Base-by-base conservation (phyloP, 2,329 filamentous ascomycete species). In the Bipolaris victoriae region DNA sequence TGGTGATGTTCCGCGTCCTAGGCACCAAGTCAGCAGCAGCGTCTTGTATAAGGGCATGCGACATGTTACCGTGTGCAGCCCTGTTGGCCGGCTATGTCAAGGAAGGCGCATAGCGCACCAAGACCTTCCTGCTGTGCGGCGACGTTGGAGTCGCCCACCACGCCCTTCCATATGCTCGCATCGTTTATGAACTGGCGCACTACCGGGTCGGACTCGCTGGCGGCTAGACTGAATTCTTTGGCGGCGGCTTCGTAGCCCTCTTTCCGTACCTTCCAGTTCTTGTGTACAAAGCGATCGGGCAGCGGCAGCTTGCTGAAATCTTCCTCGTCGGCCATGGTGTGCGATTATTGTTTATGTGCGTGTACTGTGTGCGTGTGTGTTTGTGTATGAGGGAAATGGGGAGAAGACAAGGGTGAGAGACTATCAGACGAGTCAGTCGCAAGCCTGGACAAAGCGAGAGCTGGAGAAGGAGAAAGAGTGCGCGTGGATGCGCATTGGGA, bases 181-280 rank as follows among this genome's bases (percentile, higher is more conserved):
- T 99, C 95, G 73, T 90, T 87, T 60, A 95, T 79, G 71, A 98
- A 99, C 1, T 94, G 92, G 67, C 88, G 85, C 69, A 99, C 97
- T 35, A 88, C 88, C 11, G 92, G 88, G 74, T 96, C 90, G 67
- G 88, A 85, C 75, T 98, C 94, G 78, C 93, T 89, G 60, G 91
- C 88, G 5, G 93, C 92, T 57, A 86, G 82, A 74, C 92, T 89
- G 76, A 99, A 98, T 66, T 89, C 86, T 77, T 95, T 93, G 39
- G 90, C 86, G 18, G 92, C 93, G 66, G 95, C 92, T 83, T 99
- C 95, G 75, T 98, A 99, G 51, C 88, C 95, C 73, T 87, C 88
- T 80, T 99, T 99, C 72, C 95, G 87, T 40, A 96, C 93, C 84
- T 99, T 99, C 95, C 95, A 99, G 72, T 90, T 86, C 90, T 96